Conservation (phyloP, 2,329 filamentous ascomycete species). For the Colletotrichum simmondsii region DNA sequence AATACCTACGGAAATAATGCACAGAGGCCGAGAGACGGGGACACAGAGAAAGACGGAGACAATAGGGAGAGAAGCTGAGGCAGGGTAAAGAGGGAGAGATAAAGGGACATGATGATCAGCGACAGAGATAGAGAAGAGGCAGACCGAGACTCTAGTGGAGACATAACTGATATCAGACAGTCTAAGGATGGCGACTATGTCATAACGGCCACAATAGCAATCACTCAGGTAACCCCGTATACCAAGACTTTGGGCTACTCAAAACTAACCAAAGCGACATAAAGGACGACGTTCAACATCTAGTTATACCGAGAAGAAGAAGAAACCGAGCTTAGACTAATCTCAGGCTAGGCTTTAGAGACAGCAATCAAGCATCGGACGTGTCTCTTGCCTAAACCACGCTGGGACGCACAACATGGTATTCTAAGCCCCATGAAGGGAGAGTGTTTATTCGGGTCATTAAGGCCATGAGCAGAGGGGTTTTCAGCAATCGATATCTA, state of each 20-base stretch:
- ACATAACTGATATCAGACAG: too few relatives aligned
- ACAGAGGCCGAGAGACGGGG: too few relatives aligned
- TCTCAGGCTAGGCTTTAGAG: background rate
- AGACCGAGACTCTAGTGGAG: too few relatives aligned
- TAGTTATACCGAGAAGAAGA: background rate
- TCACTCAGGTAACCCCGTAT: background rate
- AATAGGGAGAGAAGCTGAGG: too few relatives aligned
- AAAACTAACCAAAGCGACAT: background rate
- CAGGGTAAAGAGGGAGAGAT: too few relatives aligned
- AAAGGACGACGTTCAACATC: background rate
- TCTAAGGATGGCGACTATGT: background rate
- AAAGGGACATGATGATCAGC: too few relatives aligned
- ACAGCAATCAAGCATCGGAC: background rate
- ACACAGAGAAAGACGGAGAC: too few relatives aligned
- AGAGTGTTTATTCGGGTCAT: background rate
- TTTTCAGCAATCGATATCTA: background rate
- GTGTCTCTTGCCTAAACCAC: too few relatives aligned
- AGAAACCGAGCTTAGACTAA: background rate
- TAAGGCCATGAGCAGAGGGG: background rate
- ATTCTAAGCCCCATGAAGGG: too few relatives aligned
- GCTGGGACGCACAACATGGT: too few relatives aligned
- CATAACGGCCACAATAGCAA: background rate
- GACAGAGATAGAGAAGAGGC: too few relatives aligned
- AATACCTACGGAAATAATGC: too few relatives aligned
- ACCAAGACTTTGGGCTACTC: accelerated